Evolutionary conservation across 2,329 filamentous ascomycete species (phyloP).

Genomic region (Aspergillus sp.): DNA sequence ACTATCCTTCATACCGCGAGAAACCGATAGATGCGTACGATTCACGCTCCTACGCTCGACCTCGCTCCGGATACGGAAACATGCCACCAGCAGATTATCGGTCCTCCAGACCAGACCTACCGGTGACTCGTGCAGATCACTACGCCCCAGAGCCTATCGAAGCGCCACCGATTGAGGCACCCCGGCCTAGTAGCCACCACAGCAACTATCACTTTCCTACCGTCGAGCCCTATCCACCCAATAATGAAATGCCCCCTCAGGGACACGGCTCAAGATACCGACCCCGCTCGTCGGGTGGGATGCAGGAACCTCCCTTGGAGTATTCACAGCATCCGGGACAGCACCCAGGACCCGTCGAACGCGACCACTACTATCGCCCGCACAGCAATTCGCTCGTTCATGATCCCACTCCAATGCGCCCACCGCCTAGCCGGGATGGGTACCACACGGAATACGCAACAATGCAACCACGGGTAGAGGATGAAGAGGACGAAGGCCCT

Average conservation of each 20-base stretch:
- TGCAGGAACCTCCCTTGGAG: constrained; percentile 19
- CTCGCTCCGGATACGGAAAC: constrained; percentile 25
- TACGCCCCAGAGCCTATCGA: constrained; percentile 9
- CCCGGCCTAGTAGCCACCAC: constrained; percentile 16
- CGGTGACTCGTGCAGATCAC: constrained; percentile 13
- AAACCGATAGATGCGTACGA: constrained; percentile 19
- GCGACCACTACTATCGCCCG: constrained; percentile 20
- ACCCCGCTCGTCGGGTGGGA: constrained; percentile 14
- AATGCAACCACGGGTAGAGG: constrained; percentile 49
- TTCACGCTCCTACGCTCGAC: constrained; percentile 19
- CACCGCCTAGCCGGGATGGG: constrained; percentile 20
- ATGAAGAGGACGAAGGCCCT: constrained; percentile 40
- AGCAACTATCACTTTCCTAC: constrained; percentile 17
- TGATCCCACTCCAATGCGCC: constrained; percentile 21
- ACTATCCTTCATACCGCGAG: constrained; percentile 19
- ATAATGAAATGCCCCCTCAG: constrained; percentile 22
- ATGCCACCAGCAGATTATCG: constrained; percentile 23
- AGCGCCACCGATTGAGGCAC: constrained; percentile 9
- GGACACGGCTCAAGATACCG: constrained; percentile 19
- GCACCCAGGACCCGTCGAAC: constrained; percentile 11
- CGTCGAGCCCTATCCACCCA: constrained; percentile 23
- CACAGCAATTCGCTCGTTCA: constrained; percentile 27
- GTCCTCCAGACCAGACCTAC: constrained; percentile 17
- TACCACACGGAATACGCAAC: constrained; percentile 40
- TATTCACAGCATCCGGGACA: constrained; percentile 12